Conservation (phyloP, 768 basidiomycete species). For the Trametes punicea region DNA sequence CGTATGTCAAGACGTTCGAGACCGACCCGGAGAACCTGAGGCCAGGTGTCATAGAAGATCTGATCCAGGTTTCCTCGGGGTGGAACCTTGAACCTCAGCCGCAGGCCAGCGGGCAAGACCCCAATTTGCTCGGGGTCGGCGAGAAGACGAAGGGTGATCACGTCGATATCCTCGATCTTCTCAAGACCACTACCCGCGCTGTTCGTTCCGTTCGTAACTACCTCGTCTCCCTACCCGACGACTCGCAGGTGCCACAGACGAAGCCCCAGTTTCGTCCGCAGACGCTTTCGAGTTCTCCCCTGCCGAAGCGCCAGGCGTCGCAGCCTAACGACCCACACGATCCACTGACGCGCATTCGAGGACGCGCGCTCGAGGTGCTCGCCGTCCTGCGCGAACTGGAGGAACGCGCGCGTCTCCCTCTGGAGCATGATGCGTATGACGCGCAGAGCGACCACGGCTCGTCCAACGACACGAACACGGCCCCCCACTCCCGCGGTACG, state of each 20-base stretch:
- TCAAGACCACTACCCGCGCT: slow-evolving; percentile 77
- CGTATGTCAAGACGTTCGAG: slow-evolving; percentile 61
- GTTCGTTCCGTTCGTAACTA: slow-evolving; percentile 85
- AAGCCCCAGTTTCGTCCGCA: slow-evolving; percentile 50
- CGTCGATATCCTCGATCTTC: slow-evolving; percentile 65
- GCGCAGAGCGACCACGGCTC: slow-evolving; percentile 67
- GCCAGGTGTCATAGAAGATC: slow-evolving; percentile 74
- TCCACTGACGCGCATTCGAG: slow-evolving; percentile 67
- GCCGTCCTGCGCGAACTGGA: slow-evolving; percentile 77
- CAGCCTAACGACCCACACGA: slow-evolving; percentile 43
- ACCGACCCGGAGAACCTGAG: slow-evolving; percentile 76
- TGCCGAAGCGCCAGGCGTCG: slow-evolving; percentile 35
- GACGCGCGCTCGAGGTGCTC: slow-evolving; percentile 81
- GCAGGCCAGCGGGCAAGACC: slow-evolving; percentile 14
- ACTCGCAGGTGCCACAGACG: slow-evolving; percentile 42
- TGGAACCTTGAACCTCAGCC: slow-evolving; percentile 50
- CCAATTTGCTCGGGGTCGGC: slow-evolving; percentile 24
- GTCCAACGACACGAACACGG: slow-evolving; percentile 31
- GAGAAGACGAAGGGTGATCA: slow-evolving; percentile 16
- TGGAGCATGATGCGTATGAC: slow-evolving; percentile 81
- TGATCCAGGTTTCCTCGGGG: slow-evolving; percentile 55
- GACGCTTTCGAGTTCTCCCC: slow-evolving; percentile 33
- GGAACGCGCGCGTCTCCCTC: slow-evolving; percentile 69
- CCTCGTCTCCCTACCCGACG: slow-evolving; percentile 76
- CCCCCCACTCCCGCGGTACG: slow-evolving; percentile 15